phyloP scores from a whole-genome alignment of 1,284 basidiomycete species.

The Cerioporus squamosus region DNA sequence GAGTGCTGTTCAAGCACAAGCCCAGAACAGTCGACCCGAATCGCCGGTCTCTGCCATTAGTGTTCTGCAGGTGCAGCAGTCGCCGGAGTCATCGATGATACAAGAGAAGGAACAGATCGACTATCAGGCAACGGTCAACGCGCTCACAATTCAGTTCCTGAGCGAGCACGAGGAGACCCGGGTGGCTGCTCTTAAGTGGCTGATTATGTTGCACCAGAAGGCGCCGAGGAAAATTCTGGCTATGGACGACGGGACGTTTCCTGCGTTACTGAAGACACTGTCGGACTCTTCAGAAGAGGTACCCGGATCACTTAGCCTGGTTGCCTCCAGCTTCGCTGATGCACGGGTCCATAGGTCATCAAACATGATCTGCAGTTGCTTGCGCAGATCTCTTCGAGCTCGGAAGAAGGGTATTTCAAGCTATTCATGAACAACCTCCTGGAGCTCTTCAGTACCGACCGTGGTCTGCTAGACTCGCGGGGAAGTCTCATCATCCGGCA shows the following conservation, averaged over 20 bases:
- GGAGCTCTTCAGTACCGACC: conserved; percentile 94
- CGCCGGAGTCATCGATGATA: conserved; percentile 36
- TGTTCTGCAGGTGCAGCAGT: conserved; percentile 38
- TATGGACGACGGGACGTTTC: conserved; percentile 97
- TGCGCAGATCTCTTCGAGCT: conserved; percentile 94
- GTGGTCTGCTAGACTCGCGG: conserved; percentile 87
- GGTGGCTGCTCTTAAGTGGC: conserved; percentile 95
- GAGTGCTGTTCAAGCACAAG: conserved; percentile 13
- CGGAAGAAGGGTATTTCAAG: conserved; percentile 95
- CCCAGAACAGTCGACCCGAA: conserved; percentile 36
- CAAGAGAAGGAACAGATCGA: conserved; percentile 80
- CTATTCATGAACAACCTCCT: conserved; percentile 95
- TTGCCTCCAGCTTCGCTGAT: background rate
- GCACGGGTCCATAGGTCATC: conserved; percentile 69
- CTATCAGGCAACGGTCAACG: conserved; percentile 91
- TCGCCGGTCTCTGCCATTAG: conserved; percentile 41
- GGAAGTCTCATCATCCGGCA: conserved; percentile 97
- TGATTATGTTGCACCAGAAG: conserved; percentile 98
- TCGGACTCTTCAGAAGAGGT: conserved; percentile 98
- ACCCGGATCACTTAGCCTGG: background rate
- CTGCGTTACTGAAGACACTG: conserved; percentile 92
- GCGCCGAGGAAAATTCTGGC: conserved; percentile 96
- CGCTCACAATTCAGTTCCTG: conserved; percentile 91
- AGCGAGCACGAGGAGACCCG: conserved; percentile 97
- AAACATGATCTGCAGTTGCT: conserved; percentile 95